A percentile compares a stretch with the other conserved stretches of the same genome.
These are phyloP conservation scores for Phtheirospermum japonicum DNA, from an alignment of 257 asterid species.

Conservation along the genomic window DNA sequence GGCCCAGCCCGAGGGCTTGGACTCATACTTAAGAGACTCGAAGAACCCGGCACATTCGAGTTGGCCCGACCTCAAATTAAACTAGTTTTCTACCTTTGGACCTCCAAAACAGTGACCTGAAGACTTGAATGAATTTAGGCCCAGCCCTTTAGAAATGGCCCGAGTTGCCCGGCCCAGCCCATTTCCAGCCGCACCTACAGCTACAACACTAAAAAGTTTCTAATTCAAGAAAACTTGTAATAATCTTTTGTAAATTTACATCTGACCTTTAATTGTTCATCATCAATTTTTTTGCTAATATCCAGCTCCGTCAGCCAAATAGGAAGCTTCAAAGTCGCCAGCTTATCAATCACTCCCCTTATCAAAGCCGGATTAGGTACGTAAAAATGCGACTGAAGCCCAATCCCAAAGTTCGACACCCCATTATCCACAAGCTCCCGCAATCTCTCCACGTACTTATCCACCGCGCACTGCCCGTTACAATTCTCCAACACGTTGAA, in stretches of 20 bases:
- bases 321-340: conserved; percentile 46
- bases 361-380: conserved; percentile 50
- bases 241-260: too few species aligned
- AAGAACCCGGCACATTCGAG: too few species aligned
- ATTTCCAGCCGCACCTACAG: too few species aligned
- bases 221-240: background rate
- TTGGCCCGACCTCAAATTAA: too few species aligned
- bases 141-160: too few species aligned
- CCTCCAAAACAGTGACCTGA: too few species aligned
- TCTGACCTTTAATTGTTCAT: conserved; percentile 50
- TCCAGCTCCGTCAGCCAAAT: conserved; percentile 72
- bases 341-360: conserved; percentile 51
- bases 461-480: conserved; percentile 36
- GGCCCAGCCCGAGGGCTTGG: too few species aligned
- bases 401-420: conserved; percentile 51
- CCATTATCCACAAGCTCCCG: conserved; percentile 37
- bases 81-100: too few species aligned
- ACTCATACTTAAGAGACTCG: too few species aligned
- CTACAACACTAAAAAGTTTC: too few species aligned
- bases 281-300: conserved; percentile 32
- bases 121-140: too few species aligned
- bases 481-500: conserved; percentile 55
- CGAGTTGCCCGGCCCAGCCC: too few species aligned
- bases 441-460: conserved; percentile 39
- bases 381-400: conserved; percentile 53